Evolutionary conservation across 2,329 filamentous ascomycete species (phyloP), one percentile per base, ranked within the genome.

Genomic region (Dryadomyces sulphureus): DNA sequence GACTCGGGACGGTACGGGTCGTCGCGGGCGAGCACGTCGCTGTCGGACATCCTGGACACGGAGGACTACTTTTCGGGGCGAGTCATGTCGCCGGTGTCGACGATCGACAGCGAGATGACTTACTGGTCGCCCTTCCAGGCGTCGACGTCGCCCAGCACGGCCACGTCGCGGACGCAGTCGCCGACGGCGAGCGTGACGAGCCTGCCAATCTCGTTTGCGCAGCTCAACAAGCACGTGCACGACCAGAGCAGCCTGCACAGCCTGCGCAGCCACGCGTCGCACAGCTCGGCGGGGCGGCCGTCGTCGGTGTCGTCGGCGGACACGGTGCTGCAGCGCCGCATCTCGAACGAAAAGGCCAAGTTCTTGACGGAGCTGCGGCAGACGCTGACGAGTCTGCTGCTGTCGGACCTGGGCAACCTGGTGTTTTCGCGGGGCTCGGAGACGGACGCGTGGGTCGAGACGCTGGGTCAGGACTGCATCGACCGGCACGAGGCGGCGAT

Each of bases 71-170:
- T 93, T 62, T 49, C 48, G 0, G 72, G 84, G 49, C 72, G 84
- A 48, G 58, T 74, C 55, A 70, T 73, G 2, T 85, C 81, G 17
- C 81, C 82, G 0, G 71, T 82, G 0, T 67, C 84, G 38, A 79
- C 82, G 0, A 80, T 82, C 48, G 86, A 92, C 55, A 82, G 85
- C 0, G 73, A 75, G 21, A 79, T 78, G 16, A 92, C 87, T 0
- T 93, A 90, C 59, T 95, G 88, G 87, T 94, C 89, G 3, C 85
- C 85, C 0, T 88, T 90, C 54, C 81, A 85, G 49, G 78, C 79
- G 0, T 70, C 75, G 0, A 73, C 80, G 50, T 78, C 82, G 19
- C 74, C 78, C 0, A 59, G 81, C 65, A 58, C 85, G 59, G 65
- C 72, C 61, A 59, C 72, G 0, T 75, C 76, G 1, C 65, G 75